Evolutionary conservation across 257 asterid species (phyloP).

Genomic region (Voacanga thouarsii): DNA sequence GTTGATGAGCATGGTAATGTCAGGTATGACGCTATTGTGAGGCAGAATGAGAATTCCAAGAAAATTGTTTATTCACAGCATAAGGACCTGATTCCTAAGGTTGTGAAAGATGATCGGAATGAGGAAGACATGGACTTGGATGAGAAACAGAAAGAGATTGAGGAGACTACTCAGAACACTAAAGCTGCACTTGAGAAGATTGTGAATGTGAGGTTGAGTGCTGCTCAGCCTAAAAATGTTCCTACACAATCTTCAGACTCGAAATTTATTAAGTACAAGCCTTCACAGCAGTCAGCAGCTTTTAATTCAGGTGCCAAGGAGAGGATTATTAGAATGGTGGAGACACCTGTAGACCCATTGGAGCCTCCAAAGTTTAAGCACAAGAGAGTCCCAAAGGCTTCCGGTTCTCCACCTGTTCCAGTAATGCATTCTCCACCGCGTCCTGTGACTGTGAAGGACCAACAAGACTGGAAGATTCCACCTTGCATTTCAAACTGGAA

Average conservation of each 20-base stretch:
- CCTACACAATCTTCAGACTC: slow-evolving; percentile 69
- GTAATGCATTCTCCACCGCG: slow-evolving; percentile 97
- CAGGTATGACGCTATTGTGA: slow-evolving; percentile 82
- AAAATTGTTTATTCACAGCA: slow-evolving; percentile 83
- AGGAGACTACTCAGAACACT: slow-evolving; percentile 72
- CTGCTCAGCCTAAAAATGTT: slow-evolving; percentile 92
- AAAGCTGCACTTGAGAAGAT: slow-evolving; percentile 93
- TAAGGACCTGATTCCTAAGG: slow-evolving; percentile 69
- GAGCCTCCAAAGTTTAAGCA: slow-evolving; percentile 97
- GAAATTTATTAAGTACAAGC: slow-evolving; percentile 88
- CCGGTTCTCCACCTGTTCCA: slow-evolving; percentile 97
- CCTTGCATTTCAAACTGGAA: slow-evolving; percentile 97
- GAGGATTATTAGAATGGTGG: slow-evolving; percentile 91
- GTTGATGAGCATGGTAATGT: slow-evolving; percentile 84
- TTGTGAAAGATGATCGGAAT: slow-evolving; percentile 52
- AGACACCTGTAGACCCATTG: slow-evolving; percentile 86
- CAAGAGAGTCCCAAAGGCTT: slow-evolving; percentile 88
- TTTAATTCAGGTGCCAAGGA: slow-evolving; percentile 95
- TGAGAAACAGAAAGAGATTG: slow-evolving; percentile 76
- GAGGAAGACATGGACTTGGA: slow-evolving; percentile 71
- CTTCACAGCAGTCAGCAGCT: slow-evolving; percentile 90
- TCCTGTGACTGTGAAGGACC: slow-evolving; percentile 88
- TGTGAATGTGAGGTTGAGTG: slow-evolving; percentile 85
- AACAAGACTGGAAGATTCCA: slow-evolving; percentile 93
- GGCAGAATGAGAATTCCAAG: slow-evolving; percentile 79